Evolutionary conservation across 176 grass and related monocot species (phyloP).

Genomic region (Avena eriantha): DNA sequence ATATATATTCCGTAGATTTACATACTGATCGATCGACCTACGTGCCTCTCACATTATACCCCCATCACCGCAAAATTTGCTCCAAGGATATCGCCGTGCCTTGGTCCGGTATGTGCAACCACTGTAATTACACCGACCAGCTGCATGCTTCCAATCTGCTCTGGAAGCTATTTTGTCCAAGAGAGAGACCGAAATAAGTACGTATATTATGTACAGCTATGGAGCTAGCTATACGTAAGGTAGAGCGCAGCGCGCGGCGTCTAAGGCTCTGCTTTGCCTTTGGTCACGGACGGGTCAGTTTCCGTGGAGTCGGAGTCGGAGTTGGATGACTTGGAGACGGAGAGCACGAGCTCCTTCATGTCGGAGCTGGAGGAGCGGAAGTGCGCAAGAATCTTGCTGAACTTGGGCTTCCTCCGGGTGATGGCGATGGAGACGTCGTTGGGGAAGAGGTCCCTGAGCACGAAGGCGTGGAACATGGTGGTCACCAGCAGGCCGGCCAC

Average conservation of each 20-base stretch:
- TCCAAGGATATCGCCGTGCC: constrained; percentile 38
- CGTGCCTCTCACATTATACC: constrained; percentile 34
- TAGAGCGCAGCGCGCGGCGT: background rate
- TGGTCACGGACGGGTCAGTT: constrained; percentile 15
- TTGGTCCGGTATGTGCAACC: background rate
- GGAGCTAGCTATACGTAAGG: constrained; percentile 11
- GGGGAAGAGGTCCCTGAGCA: constrained; percentile 88
- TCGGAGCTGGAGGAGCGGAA: constrained; percentile 81
- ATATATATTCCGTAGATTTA: constrained; percentile 20
- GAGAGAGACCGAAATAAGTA: constrained; percentile 5
- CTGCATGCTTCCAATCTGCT: constrained; percentile 27
- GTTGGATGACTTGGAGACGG: constrained; percentile 38
- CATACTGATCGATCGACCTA: constrained; percentile 14
- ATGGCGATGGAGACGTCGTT: constrained; percentile 98
- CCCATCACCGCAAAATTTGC: constrained; percentile 48
- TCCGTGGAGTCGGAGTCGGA: constrained; percentile 24
- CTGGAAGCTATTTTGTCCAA: background rate
- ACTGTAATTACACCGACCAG: background rate
- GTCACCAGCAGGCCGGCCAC: constrained; percentile 70
- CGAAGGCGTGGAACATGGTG: constrained; percentile 84
- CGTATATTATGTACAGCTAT: constrained; percentile 34
- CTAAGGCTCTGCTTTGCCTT: constrained; percentile 36
- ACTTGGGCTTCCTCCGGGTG: constrained; percentile 70
- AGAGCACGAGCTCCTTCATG: constrained; percentile 62
- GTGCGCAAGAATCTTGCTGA: constrained; percentile 74